phyloP scores from a whole-genome alignment of 148 eudicot species.

The Vaccinium vitisidaea region DNA sequence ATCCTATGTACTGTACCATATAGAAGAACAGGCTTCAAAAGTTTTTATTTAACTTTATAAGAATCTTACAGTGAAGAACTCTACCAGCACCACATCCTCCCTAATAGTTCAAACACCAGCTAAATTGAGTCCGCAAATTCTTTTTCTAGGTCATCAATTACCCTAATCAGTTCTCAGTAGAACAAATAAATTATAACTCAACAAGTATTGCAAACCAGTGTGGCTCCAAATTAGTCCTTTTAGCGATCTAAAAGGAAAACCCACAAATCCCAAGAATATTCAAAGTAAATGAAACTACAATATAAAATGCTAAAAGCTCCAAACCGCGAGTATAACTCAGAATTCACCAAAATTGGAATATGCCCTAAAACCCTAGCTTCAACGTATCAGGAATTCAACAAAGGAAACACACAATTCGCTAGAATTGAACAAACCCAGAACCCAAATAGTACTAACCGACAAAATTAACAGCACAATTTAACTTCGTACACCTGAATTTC shows the following conservation, averaged over 20 bases:
- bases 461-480: neutral
- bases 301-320: neutral
- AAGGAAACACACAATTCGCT: neutral
- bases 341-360: neutral
- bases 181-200: neutral
- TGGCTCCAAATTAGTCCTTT: neutral
- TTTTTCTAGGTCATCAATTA: neutral
- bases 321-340: neutral
- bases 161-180: neutral
- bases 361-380: constrained; percentile 10
- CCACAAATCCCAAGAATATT: neutral
- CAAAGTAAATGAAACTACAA: neutral
- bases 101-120: no score
- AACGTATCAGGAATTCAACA: neutral
- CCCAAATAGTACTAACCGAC: constrained; percentile 8
- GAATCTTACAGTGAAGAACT: no score
- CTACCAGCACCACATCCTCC: no score
- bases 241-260: neutral
- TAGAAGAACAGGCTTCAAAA: neutral
- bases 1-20: neutral
- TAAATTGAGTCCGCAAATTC: neutral
- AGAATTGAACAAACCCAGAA: constrained; percentile 4
- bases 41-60: neutral
- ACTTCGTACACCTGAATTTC: neutral
- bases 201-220: neutral